These are phyloP conservation scores for Pythium biforme DNA, from an alignment of 352 stramenopile genomes.

Conservation along the genomic window DNA sequence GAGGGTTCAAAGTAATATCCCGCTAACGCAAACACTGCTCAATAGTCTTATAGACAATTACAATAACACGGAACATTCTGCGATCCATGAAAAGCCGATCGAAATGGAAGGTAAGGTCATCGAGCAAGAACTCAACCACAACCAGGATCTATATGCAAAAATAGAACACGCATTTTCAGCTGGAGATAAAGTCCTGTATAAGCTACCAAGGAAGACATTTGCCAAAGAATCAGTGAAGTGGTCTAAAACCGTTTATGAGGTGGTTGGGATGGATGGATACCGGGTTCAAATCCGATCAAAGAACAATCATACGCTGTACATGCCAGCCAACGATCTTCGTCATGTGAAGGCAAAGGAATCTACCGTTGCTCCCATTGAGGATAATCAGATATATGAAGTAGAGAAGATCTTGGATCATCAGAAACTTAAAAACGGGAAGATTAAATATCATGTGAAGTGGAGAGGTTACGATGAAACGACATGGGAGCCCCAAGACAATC, in stretches of 20 bases:
- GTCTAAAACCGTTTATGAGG: conserved; percentile 17
- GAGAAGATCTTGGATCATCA: conserved; percentile 25
- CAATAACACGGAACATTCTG: conserved; percentile 33
- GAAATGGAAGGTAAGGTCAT: conserved; percentile 32
- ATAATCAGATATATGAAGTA: conserved; percentile 26
- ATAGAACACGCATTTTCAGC: neutral
- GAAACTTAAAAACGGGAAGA: conserved; percentile 25
- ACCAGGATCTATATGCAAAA: conserved; percentile 11
- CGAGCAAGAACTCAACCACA: conserved; percentile 21
- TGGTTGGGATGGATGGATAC: conserved; percentile 31
- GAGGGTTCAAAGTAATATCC: conserved; percentile 18
- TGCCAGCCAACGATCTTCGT: conserved; percentile 25
- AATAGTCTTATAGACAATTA: conserved; percentile 36
- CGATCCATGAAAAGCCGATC: conserved; percentile 29
- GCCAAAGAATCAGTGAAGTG: conserved; percentile 28
- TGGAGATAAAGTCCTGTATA: conserved; percentile 7
- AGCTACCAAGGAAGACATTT: conserved; percentile 18
- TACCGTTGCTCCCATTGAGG: conserved; percentile 21
- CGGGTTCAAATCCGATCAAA: conserved; percentile 28
- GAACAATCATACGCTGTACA: conserved; percentile 33
- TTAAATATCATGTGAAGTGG: conserved; percentile 26
- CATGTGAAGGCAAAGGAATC: conserved; percentile 19
- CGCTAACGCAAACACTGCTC: conserved; percentile 27
- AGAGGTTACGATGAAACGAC: conserved; percentile 14
- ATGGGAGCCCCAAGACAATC: conserved; percentile 21